Evolutionary conservation across 345 rosid genomes (phyloP).

Genomic region (Linum usitatissimum): DNA sequence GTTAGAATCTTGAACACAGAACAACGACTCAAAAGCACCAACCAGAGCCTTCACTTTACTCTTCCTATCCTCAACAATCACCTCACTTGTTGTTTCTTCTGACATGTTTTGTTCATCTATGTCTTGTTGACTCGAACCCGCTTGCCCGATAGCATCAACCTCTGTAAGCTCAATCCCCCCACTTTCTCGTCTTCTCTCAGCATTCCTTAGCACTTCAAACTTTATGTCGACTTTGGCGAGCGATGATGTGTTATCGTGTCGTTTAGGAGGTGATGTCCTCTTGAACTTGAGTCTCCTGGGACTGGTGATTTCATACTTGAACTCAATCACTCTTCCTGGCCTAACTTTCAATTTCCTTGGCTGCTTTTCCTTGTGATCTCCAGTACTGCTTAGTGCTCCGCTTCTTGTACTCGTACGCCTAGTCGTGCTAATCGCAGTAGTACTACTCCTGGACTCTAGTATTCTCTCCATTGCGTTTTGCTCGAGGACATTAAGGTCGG

Average conservation of each 20-base stretch:
- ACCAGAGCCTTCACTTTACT: conserved; percentile 24
- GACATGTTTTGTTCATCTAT: conserved; percentile 12
- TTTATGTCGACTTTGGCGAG: not conserved
- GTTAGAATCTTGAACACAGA: conserved; percentile 15
- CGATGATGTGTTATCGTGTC: not conserved
- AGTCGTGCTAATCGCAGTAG: not conserved
- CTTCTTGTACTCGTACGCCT: conserved; percentile 17
- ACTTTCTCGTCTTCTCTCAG: not conserved
- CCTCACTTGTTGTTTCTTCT: conserved; percentile 21
- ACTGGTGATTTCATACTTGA: not conserved
- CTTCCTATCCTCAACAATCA: conserved; percentile 12
- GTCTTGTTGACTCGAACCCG: conserved; percentile 12
- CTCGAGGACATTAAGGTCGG: not conserved
- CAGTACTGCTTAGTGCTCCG: conserved; percentile 10
- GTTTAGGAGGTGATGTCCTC: not conserved
- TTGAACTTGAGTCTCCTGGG: conserved; percentile 13
- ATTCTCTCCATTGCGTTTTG: conserved; percentile 12
- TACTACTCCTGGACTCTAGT: conserved; percentile 8
- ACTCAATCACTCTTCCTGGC: conserved; percentile 10
- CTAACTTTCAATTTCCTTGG: conserved; percentile 13
- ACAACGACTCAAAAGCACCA: conserved; percentile 24
- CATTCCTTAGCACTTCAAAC: not conserved
- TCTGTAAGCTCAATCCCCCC: not conserved
- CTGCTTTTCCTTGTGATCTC: conserved; percentile 13
- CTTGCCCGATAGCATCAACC: conserved; percentile 1